Evolutionary conservation across 805 yeast genomes (phyloP).

Genomic region (Spencermartinsiella europaea): DNA sequence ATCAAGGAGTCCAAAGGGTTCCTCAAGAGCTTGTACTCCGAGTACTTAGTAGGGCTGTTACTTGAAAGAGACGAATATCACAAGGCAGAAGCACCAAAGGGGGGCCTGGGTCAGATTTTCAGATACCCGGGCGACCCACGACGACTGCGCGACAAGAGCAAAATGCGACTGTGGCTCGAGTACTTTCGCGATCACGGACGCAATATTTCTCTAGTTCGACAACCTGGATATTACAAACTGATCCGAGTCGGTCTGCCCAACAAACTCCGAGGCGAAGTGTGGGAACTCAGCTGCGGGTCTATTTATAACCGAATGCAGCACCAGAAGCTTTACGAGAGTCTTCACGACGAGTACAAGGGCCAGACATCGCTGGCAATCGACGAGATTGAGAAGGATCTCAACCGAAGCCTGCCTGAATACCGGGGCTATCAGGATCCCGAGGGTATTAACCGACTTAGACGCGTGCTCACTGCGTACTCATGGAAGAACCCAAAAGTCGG

Average conservation of each 20-base stretch:
- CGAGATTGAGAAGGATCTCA: constrained; percentile 93
- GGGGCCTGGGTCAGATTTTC: constrained; percentile 81
- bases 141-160: constrained; percentile 71
- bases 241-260: constrained; percentile 93
- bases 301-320: constrained; percentile 65
- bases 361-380: constrained; percentile 80
- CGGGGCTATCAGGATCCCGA: constrained; percentile 84
- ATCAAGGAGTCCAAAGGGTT: constrained; percentile 61
- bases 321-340: constrained; percentile 50
- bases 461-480: constrained; percentile 89
- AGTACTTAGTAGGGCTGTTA: constrained; percentile 55
- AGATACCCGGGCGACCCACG: constrained; percentile 88
- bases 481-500: constrained; percentile 98
- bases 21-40: constrained; percentile 73
- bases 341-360: constrained; percentile 58
- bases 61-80: constrained; percentile 19
- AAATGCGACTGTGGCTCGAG: constrained; percentile 91
- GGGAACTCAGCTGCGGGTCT: constrained; percentile 92
- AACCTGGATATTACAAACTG: constrained; percentile 73
- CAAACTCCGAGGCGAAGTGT: constrained; percentile 86
- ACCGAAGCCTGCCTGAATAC: constrained; percentile 92
- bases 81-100: constrained; percentile 46
- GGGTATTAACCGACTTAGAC: constrained; percentile 78
- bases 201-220: constrained; percentile 67
- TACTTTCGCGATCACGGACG: constrained; percentile 80